Evolutionary conservation across 2,329 filamentous ascomycete species (phyloP).

Genomic region (Epichloe baconii): DNA sequence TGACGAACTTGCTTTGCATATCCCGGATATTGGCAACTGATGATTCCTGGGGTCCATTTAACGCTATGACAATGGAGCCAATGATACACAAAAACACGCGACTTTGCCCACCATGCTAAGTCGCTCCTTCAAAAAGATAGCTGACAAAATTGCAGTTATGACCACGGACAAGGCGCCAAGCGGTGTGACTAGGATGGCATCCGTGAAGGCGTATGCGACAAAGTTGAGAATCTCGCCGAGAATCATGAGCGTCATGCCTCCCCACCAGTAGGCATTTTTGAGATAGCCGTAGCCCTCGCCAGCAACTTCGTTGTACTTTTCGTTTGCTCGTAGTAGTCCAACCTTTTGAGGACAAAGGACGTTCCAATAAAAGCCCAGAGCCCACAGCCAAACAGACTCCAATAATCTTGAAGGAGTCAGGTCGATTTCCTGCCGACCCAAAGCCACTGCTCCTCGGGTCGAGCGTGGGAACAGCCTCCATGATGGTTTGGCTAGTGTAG

Average conservation of each 20-base stretch:
- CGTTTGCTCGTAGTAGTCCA: slow-evolving; percentile 80
- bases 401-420: slow-evolving; percentile 59
- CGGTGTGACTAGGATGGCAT: slow-evolving; percentile 89
- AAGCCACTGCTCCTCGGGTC: neutral
- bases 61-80: slow-evolving; percentile 82
- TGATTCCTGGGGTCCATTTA: slow-evolving; percentile 81
- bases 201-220: slow-evolving; percentile 90
- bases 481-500: neutral
- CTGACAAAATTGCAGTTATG: slow-evolving; percentile 77
- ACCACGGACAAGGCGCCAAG: slow-evolving; percentile 86
- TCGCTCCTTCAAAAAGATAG: slow-evolving; percentile 95
- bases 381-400: slow-evolving; percentile 76
- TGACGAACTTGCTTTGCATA: slow-evolving; percentile 78
- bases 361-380: slow-evolving; percentile 82
- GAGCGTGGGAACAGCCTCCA: neutral
- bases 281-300: slow-evolving; percentile 96
- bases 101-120: slow-evolving; percentile 94
- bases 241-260: slow-evolving; percentile 93
- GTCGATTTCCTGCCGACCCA: neutral
- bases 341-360: slow-evolving; percentile 95
- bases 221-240: slow-evolving; percentile 95
- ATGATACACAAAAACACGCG: slow-evolving; percentile 91
- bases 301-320: slow-evolving; percentile 90
- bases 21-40: slow-evolving; percentile 80
- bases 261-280: slow-evolving; percentile 92